Base-by-base conservation (phyloP, 139 green algal species). In the Chlorella sp. region DNA sequence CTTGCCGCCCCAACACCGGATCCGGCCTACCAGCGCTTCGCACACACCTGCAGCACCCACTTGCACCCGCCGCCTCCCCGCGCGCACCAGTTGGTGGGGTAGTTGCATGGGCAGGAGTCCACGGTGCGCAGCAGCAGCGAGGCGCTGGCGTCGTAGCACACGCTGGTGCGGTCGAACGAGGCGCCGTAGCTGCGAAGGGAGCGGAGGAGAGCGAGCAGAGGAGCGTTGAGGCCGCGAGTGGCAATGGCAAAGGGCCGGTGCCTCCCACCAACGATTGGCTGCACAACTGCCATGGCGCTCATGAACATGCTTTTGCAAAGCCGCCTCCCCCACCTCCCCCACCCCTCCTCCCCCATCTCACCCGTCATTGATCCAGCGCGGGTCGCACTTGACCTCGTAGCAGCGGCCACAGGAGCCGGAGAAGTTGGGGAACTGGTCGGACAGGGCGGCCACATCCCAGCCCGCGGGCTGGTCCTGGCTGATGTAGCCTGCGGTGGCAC, bases 381-480 rank as follows among this genome's bases (percentile, higher is more conserved):
- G 65, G 20, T 44, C 56, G 85, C 85, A 89, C 14, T 44, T 46
- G 32, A 89, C 44, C 69, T 89, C 79, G 36, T 69, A 89, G 69
- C 85, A 89, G 30, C 41, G 43, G 19, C 78, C 78, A 36, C 78
- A 83, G 28, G 54, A 73, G 41, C 62, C 78, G 2, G 43, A 0
- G 32, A 65, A 83, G 30, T 22, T 19, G 14, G 78, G 78, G 62
- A 75, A 74, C 30, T 44, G 43, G 62, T 83, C 78, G 19, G 41
- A 65, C 1, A 83, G 78, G 2, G 78, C 78, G 11, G 32, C 78
- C 62, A 83, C 78, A 17, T 83, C 78, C 78, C 78, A 83, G 41
- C 78, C 78, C 40, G 76, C 58, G 11, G 76, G 76, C 56, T 83
- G 58, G 41, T 81, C 56, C 75, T 81, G 44, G 56, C 46, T 51